These are phyloP conservation scores for Phanerochaete carnosa DNA, from an alignment of 768 basidiomycete genomes.

Conservation along the genomic window DNA sequence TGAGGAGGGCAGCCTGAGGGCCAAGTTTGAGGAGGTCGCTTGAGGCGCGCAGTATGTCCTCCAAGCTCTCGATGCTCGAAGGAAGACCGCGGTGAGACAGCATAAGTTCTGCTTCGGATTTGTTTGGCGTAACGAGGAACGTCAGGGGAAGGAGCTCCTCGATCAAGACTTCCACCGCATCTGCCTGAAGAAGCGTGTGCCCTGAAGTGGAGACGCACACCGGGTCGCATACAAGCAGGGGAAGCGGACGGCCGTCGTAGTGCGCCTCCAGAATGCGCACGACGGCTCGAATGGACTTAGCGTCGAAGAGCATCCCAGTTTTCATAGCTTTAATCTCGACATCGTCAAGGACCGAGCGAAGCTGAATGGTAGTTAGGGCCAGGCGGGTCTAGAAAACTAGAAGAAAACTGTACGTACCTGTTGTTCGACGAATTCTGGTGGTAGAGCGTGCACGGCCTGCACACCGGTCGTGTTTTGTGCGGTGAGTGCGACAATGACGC, in stretches of 20 bases:
- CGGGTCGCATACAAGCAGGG: constrained; percentile 79
- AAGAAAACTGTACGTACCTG: constrained; percentile 48
- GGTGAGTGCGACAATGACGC: constrained; percentile 80
- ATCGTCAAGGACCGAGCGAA: constrained; percentile 69
- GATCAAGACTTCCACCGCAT: constrained; percentile 60
- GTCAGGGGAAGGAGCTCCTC: constrained; percentile 68
- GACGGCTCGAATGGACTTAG: constrained; percentile 48
- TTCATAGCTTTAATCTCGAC: constrained; percentile 73
- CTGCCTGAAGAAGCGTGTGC: constrained; percentile 66
- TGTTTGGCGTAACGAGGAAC: constrained; percentile 81
- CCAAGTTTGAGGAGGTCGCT: constrained; percentile 50
- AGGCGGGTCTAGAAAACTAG: not conserved
- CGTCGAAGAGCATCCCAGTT: constrained; percentile 84
- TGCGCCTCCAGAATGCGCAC: constrained; percentile 44
- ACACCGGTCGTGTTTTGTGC: constrained; percentile 90
- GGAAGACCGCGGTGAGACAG: constrained; percentile 35
- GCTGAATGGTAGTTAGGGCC: constrained; percentile 36
- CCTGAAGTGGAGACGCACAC: constrained; percentile 92
- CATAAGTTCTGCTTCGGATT: constrained; percentile 71
- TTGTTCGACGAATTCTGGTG: constrained; percentile 66
- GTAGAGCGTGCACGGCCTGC: constrained; percentile 63
- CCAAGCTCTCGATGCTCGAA: constrained; percentile 39
- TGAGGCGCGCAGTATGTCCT: constrained; percentile 55
- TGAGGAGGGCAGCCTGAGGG: constrained; percentile 64
- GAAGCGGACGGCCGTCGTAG: constrained; percentile 30